Percentiles rank a stretch among this genome's conserved stretches.
phyloP scores from a whole-genome alignment of 208 protist species.

The Leishmania lainsoni region DNA sequence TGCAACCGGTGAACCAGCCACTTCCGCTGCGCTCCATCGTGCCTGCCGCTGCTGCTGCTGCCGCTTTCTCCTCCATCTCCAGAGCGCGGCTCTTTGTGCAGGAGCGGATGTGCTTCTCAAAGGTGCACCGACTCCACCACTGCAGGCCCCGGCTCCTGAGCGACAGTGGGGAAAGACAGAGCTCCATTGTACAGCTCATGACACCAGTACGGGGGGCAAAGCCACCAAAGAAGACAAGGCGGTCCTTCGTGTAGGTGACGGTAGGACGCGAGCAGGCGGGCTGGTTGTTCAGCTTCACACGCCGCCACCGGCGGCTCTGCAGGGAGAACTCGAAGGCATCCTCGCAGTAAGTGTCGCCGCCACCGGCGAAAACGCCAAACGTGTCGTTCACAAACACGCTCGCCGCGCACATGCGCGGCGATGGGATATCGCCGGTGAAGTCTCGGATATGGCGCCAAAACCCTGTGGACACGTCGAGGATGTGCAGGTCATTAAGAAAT shows the following conservation, averaged over 20 bases:
- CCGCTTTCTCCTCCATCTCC: slow-evolving; percentile 17
- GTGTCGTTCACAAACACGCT: slow-evolving; percentile 45
- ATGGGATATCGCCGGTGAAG: slow-evolving; percentile 27
- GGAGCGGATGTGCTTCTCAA: slow-evolving; percentile 33
- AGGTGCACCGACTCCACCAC: slow-evolving; percentile 33
- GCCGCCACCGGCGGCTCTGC: slow-evolving; percentile 30
- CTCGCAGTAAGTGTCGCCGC: slow-evolving; percentile 32
- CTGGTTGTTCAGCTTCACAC: slow-evolving; percentile 28
- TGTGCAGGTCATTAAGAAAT: slow-evolving; percentile 53
- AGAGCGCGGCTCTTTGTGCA: slow-evolving; percentile 14
- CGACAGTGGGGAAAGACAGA: slow-evolving; percentile 35
- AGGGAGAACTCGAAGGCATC: slow-evolving; percentile 45
- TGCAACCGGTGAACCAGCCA: slow-evolving; percentile 6
- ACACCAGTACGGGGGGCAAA: slow-evolving; percentile 24
- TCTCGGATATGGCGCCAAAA: slow-evolving; percentile 39
- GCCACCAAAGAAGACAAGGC: slow-evolving; percentile 57
- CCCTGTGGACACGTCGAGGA: slow-evolving; percentile 48
- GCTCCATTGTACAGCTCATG: slow-evolving; percentile 36
- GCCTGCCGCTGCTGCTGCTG: slow-evolving; percentile 12
- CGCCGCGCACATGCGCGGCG: slow-evolving; percentile 45
- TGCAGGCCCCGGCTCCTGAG: slow-evolving; percentile 28
- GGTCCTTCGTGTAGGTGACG: slow-evolving; percentile 35
- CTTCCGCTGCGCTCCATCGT: slow-evolving; percentile 4
- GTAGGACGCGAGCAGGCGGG: slow-evolving; percentile 53
- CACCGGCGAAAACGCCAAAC: slow-evolving; percentile 49